phyloP scores from a whole-genome alignment of 1,139 yeast genomes.

The Magnusiomyces fungicola region DNA sequence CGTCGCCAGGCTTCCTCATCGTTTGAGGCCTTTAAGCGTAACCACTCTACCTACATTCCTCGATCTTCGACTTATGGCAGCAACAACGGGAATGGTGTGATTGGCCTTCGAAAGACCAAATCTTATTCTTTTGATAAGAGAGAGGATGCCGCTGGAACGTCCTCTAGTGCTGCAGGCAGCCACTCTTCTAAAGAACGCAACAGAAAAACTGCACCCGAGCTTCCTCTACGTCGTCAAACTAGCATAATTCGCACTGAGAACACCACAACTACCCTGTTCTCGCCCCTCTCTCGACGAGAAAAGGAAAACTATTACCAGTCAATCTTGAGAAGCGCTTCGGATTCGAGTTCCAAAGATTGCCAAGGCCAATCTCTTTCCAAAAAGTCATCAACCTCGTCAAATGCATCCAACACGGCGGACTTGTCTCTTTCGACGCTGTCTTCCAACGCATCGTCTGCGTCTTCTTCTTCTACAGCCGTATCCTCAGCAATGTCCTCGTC shows the following conservation, averaged over 20 bases:
- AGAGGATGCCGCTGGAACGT: background rate
- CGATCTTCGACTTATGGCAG: background rate
- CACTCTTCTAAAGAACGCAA: background rate
- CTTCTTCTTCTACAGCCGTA: too few species aligned
- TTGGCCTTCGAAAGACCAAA: conserved; percentile 13
- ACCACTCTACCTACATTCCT: background rate
- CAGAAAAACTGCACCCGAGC: background rate
- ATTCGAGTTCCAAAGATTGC: background rate
- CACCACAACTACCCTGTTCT: conserved; percentile 13
- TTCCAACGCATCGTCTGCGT: background rate
- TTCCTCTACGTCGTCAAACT: conserved; percentile 7
- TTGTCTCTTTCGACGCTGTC: background rate
- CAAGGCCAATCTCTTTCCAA: background rate
- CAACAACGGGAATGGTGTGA: background rate
- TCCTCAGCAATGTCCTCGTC: too few species aligned
- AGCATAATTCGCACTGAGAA: conserved; percentile 11
- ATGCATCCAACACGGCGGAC: background rate
- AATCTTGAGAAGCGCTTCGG: too few species aligned
- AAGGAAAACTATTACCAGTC: conserved; percentile 1
- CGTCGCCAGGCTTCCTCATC: background rate
- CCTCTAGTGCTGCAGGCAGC: background rate
- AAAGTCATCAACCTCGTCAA: background rate
- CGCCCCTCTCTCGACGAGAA: conserved; percentile 10
- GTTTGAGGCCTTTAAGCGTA: background rate
- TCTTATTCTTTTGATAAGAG: conserved; percentile 12